Evolutionary conservation across 2,329 filamentous ascomycete species (phyloP), one percentile per base, ranked within the genome.

Genomic region (Ceratocystis ficicola): DNA sequence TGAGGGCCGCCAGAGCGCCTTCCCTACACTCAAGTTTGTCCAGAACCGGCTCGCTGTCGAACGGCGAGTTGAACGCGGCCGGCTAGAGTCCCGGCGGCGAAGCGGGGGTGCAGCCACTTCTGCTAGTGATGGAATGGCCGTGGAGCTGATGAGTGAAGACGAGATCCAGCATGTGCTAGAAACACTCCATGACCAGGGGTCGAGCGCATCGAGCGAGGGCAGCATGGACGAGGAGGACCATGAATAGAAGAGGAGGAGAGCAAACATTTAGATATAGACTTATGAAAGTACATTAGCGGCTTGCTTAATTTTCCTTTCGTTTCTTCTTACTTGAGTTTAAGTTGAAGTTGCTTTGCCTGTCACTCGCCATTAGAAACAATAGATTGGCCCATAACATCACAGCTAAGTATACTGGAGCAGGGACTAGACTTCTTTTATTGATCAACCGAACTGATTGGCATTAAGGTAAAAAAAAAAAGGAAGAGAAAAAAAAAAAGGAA

Each of bases 11-110:
- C 89, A 94, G 74, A 91, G 88, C 69, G 85, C 88, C 0, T 99
- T 95, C 73, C 90, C 94, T 0, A 95, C 94, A 73, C 80, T 99
- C 63, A 89, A 94, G 72, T 99, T 97, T 72, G 84, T 97, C 67
- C 84, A 82, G 28, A 99, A 99, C 73, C 78, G 94, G 63, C 83
- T 96, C 70, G 90, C 89, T 71, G 79, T 96, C 7, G 94, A 99
- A 76, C 81, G 86, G 62, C 70, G 81, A 62, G 79, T 87, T n/a
- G 84, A 87, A 71, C 74, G 77, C 68, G 85, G 84, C 1, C 75
- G 85, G 20, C 74, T 77, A 62, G 80, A 82, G 72, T 83, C 82
- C 1, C 74, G 85, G 22, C 25, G 48, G 55, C 28, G 28, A 32
- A 28, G 25, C 4, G 4, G 36, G 10, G 36, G 12, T 41, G 12